Base-by-base conservation (phyloP, 116 monocot genomes). In the Trichopus zeylanicus region DNA sequence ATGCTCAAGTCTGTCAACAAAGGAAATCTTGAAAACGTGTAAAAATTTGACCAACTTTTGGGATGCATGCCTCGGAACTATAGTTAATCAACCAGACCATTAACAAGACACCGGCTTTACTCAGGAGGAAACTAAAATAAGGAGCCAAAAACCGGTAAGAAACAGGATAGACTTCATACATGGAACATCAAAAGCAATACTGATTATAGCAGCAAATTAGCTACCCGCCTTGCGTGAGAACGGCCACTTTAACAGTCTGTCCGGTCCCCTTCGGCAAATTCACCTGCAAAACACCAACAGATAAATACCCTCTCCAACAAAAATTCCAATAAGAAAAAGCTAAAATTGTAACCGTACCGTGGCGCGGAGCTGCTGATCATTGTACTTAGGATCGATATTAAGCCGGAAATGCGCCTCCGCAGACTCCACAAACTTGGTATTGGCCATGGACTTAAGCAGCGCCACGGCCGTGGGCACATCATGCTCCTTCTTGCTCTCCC, bases 201-300 rank as follows among this genome's bases (percentile, higher is more conserved):
- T 42, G n/a, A 42, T 2, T 16, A 42, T 2, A 18, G n/a, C 42
- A 42, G n/a, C 42, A 42, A n/a, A n/a, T n/a, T 42, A n/a, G 42
- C n/a, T 42, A 68, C 72, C 49, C 61, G 59, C 97, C 97, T 88
- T 91, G 91, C 39, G 91, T 69, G 62, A 97, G 84, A 73, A 97
- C 97, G 20, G 97, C 91, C 20, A 97, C 79, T 80, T 79, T 97
- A 33, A 97, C 87, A 26, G 78, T 80, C 73, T 97, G 87, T 6
- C 97, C 91, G 26, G 91, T 97, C 38, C 91, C 97, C 73, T 91
- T 91, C 1, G 97, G 97, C 73, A 97, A 78, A 83, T 90, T 97
- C 55, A 97, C 97, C 97, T 97, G 51, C 59, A 81, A 70, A 55
- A 20, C 24, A 46, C 29, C 57, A 7, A 55, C 34, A 48, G n/a